Conservation (phyloP, 371 early-diverging fungal genomes). For the Blyttiomyces sp. region DNA sequence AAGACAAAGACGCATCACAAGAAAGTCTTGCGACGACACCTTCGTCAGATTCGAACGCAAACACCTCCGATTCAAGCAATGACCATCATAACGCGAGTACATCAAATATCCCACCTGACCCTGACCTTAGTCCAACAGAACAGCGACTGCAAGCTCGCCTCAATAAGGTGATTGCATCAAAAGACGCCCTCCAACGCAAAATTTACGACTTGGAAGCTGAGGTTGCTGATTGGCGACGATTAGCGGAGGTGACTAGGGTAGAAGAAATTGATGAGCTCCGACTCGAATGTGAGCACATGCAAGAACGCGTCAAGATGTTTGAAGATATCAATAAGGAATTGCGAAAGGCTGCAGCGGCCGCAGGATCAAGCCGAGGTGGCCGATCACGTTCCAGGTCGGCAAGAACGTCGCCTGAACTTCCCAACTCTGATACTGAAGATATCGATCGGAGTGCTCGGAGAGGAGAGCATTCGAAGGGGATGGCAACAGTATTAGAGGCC, state of each 20-base stretch:
- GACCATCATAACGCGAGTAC: background rate
- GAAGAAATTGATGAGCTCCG: constrained; percentile 3
- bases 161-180: background rate
- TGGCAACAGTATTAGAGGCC: constrained; percentile 24
- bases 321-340: background rate
- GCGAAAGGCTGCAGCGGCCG: too few relatives aligned
- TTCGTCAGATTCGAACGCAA: too few relatives aligned
- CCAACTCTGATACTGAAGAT: background rate
- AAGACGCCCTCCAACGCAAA: background rate
- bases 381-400: too few relatives aligned
- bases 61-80: too few relatives aligned
- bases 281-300: constrained; percentile 7
- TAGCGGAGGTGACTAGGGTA: background rate
- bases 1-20: too few relatives aligned
- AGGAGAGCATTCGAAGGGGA: constrained; percentile 8
- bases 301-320: constrained; percentile 5
- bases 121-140: constrained; percentile 6
- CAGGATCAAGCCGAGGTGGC: background rate
- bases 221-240: background rate
- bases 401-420: background rate
- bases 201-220: constrained; percentile 11
- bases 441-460: background rate
- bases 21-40: too few relatives aligned
- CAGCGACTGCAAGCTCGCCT: background rate
- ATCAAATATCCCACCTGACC: background rate